Percentiles rank a stretch among this genome's conserved stretches.
phyloP scores from a whole-genome alignment of 257 asterid genomes.

The Scutellaria baicalensis region DNA sequence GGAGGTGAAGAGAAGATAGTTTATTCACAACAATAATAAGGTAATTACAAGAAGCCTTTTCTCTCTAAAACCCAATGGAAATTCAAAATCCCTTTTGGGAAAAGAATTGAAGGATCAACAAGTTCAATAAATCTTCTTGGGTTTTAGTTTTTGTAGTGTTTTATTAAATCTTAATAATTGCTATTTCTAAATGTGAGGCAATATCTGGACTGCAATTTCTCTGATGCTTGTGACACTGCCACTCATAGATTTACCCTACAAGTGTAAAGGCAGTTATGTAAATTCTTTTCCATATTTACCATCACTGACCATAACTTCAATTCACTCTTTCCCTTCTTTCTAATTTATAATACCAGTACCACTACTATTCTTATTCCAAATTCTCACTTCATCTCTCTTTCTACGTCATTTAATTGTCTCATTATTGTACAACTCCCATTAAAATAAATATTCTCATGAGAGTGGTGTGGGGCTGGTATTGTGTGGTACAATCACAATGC shows the following conservation, averaged over 20 bases:
- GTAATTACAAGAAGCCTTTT: neutral
- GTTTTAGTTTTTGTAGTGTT: neutral
- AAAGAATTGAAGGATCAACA: neutral
- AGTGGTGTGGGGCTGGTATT: too few species aligned
- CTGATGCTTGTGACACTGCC: slow-evolving; percentile 19
- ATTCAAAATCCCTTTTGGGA: slow-evolving; percentile 4
- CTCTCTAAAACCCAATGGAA: slow-evolving; percentile 1
- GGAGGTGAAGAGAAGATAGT: too few species aligned
- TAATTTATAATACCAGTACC: neutral
- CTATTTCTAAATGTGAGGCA: neutral
- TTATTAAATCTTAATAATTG: neutral
- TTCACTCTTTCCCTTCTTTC: neutral
- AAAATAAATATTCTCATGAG: too few species aligned
- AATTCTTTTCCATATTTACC: slow-evolving; percentile 8
- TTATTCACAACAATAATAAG: neutral
- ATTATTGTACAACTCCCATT: too few species aligned
- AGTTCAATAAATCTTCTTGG: slow-evolving; percentile 23
- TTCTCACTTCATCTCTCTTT: too few species aligned
- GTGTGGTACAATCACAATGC: neutral
- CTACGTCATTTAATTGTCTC: too few species aligned
- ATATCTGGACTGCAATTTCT: slow-evolving; percentile 17
- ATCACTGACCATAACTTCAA: neutral
- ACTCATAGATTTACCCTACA: slow-evolving; percentile 19
- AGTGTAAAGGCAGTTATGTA: slow-evolving; percentile 10
- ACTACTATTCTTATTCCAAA: too few species aligned